Evolutionary conservation across 73 alveolate genomes (phyloP), one percentile per base, ranked within the genome.

Genomic region (Blepharisma japonicum): DNA sequence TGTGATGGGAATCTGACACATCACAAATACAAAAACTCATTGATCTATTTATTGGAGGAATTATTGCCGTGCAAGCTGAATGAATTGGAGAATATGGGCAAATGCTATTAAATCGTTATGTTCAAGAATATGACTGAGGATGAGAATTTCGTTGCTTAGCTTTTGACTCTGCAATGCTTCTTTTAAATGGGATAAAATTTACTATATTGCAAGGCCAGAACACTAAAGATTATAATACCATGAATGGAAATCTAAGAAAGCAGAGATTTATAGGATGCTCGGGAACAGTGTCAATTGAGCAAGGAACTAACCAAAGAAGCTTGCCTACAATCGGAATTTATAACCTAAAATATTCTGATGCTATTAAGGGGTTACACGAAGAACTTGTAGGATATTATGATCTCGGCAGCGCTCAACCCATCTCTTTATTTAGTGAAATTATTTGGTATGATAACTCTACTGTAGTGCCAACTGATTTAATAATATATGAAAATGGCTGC

Each of bases 211-310:
- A 49, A 11, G 56, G 56, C 7, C 20, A 49, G 11, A 11, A 49
- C 56, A 7, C 7, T 49, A 49, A n/a, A 49, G 56, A 49, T 49
- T 11, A 7, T 7, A 7, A 49, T 49, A 7, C 11, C 20, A 7
- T 49, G 56, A 49, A 7, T 49, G 7, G 20, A 49, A 7, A 7
- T 7, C 7, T 49, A 11, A 49, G 56, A 11, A 49, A 49, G 7
- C 56, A 49, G 11, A 49, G 56, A 49, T 49, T 49, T 49, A 11
- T 49, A 49, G 56, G 56, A 49, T 49, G 56, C 56, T 49, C 56
- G 11, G 56, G 56, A 49, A 11, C 7, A 7, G 56, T 49, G 7
- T 49, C n/a, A n/a, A n/a, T n/a, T n/a, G n/a, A n/a, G n/a, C n/a
- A n/a, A n/a, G n/a, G n/a, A n/a, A n/a, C n/a, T n/a, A n/a, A n/a